These are phyloP conservation scores for Lablab purpureus DNA, from an alignment of 306 rosid species.

Conservation along the genomic window DNA sequence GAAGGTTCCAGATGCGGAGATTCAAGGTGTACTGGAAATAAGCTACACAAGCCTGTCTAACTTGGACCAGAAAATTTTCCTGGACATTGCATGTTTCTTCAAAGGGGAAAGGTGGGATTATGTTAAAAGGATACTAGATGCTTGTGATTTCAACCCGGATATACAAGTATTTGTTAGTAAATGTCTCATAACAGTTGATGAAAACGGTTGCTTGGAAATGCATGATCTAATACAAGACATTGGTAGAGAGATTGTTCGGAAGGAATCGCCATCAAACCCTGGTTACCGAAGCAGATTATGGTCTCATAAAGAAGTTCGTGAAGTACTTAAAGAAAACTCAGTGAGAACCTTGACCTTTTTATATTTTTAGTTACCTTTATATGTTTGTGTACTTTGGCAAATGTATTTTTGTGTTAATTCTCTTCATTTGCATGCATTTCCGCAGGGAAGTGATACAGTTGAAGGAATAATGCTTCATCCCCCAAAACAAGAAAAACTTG, in stretches of 20 bases:
- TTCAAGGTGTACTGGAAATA: slow-evolving; percentile 30
- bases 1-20: neutral
- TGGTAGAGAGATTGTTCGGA: slow-evolving; percentile 38
- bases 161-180: slow-evolving; percentile 8
- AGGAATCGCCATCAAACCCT: neutral
- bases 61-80: slow-evolving; percentile 15
- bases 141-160: neutral
- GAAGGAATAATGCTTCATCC: slow-evolving; percentile 48
- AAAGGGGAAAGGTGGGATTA: slow-evolving; percentile 3
- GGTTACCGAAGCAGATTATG: slow-evolving; percentile 29
- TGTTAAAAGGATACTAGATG: slow-evolving; percentile 17
- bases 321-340: neutral
- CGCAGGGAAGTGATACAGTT: slow-evolving; percentile 14
- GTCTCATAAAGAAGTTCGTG: slow-evolving; percentile 21
- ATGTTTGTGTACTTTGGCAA: neutral
- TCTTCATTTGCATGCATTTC: neutral
- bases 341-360: neutral
- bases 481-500: neutral
- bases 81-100: slow-evolving; percentile 47
- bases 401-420: neutral
- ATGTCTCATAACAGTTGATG: slow-evolving; percentile 28
- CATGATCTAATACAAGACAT: slow-evolving; percentile 44
- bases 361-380: neutral
- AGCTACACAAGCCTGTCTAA: slow-evolving; percentile 8
- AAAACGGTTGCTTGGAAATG: neutral